Evolutionary conservation across 2,329 filamentous ascomycete genomes (phyloP), one percentile per base, ranked within the genome.

Genomic region (Penicillium sp.): DNA sequence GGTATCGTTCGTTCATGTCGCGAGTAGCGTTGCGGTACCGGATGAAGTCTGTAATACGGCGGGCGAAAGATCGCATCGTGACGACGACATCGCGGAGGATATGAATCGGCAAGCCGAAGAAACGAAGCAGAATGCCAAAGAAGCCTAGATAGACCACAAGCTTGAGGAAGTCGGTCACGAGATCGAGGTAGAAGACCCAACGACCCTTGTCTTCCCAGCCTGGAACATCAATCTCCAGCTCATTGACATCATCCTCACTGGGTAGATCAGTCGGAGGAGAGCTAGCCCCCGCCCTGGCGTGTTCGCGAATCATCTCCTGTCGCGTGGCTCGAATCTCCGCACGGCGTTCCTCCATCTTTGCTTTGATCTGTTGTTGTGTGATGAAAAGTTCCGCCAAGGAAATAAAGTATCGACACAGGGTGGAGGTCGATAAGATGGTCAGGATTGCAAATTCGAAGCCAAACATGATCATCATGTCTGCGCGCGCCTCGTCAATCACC

Each of bases 401-500:
- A 43, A 97, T 79, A 18, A 80, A 68, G 68, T 98, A 98, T 50
- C 90, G 83, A 46, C 83, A 76, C 2, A 81, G 78, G 0, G 90
- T 95, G 41, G 91, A 90, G 45, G 83, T 76, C 1, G 91, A 95
- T 44, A 84, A 84, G 8, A 94, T 85, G 2, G 83, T 78, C 51
- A 97, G 73, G 38, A 98, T 84, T 34, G 91, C 90, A 64, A 97
- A 97, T 68, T 98, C 93, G 60, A 98, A 98, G 5, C 94, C 83
- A 63, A 98, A 98, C 90, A 98, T 97, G 54, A 98, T 90, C 90
- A 97, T 98, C 87, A 98, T 97, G 50, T 94, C 93, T 0, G 91
- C 90, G n/a, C 86, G 80, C 2, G 91, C 88, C 65, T 94, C 84
- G 49, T 87, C 83, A 43, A 96, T 83, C 29, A 97, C 90, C 0